phyloP scores from a whole-genome alignment of 139 green algal genomes.

The Chlorella ohadii region DNA sequence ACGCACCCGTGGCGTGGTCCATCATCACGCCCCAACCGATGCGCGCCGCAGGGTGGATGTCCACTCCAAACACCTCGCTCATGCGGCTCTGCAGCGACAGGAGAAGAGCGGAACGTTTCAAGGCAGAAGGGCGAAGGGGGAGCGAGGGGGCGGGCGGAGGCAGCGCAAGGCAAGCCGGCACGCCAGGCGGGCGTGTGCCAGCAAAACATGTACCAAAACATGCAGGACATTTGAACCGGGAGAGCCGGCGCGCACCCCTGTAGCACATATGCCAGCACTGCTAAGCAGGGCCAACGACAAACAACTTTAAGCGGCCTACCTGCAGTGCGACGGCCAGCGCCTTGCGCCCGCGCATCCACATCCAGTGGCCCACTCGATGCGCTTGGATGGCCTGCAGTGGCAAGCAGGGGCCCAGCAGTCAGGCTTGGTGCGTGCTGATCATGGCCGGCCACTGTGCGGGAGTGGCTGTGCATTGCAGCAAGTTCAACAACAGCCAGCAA shows the following conservation, averaged over 20 bases:
- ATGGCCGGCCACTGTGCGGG: too few species aligned
- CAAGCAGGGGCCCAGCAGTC: neutral
- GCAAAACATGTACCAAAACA: neutral
- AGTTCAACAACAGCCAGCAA: too few species aligned
- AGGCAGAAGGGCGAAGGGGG: too few species aligned
- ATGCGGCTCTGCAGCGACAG: conserved; percentile 55
- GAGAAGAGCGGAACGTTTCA: too few species aligned
- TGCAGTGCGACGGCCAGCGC: conserved; percentile 85
- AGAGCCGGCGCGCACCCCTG: too few species aligned
- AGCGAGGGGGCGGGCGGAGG: too few species aligned
- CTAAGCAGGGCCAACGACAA: neutral
- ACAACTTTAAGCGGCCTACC: neutral
- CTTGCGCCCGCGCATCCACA: conserved; percentile 83
- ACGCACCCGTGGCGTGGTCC: conserved; percentile 82
- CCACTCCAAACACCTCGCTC: conserved; percentile 88
- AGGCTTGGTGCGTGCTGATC: too few species aligned
- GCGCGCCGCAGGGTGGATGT: conserved; percentile 94
- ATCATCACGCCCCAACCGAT: conserved; percentile 95
- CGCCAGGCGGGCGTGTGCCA: neutral
- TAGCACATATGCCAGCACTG: too few species aligned
- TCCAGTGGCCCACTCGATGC: conserved; percentile 91
- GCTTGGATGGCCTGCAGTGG: conserved; percentile 89
- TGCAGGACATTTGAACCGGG: too few species aligned
- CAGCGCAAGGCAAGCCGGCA: too few species aligned
- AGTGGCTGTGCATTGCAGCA: too few species aligned